phyloP scores from a whole-genome alignment of 768 basidiomycete genomes.

The Kwoniella sp. region DNA sequence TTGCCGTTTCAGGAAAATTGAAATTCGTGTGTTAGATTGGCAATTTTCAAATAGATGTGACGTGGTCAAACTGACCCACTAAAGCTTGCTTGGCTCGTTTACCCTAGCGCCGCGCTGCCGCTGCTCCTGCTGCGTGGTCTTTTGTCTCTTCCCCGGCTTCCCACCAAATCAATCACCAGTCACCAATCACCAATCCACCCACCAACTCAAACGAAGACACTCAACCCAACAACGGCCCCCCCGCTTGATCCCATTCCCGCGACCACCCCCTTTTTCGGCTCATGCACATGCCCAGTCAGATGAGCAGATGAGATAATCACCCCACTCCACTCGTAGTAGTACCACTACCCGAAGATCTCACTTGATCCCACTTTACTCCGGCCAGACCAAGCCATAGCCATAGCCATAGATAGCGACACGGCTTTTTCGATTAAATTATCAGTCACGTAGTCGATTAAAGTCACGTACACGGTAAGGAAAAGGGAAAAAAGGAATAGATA shows the following conservation, averaged over 20 bases:
- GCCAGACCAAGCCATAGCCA: too few species aligned
- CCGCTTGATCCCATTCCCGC: too few species aligned
- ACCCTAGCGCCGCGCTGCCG: not conserved
- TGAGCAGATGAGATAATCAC: slow-evolving; percentile 1
- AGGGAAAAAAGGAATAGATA: not conserved
- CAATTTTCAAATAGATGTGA: not conserved
- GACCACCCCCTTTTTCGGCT: not conserved
- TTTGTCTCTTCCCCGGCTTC: not conserved
- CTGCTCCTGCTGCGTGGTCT: not conserved
- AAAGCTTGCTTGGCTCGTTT: not conserved
- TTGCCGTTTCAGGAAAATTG: not conserved
- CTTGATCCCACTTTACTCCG: too few species aligned
- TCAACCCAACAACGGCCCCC: not conserved
- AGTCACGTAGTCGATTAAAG: not conserved
- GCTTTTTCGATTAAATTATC: not conserved
- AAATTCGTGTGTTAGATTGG: not conserved
- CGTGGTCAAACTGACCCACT: too few species aligned
- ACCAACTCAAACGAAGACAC: too few species aligned
- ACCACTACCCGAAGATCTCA: not conserved
- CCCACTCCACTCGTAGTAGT: not conserved
- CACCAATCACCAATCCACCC: not conserved
- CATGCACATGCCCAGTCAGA: too few species aligned
- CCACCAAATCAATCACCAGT: not conserved
- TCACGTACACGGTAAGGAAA: slow-evolving; percentile 2
- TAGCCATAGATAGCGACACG: too few species aligned